phyloP scores from a whole-genome alignment of 352 stramenopile genomes.

The Peronospora belbahrii region DNA sequence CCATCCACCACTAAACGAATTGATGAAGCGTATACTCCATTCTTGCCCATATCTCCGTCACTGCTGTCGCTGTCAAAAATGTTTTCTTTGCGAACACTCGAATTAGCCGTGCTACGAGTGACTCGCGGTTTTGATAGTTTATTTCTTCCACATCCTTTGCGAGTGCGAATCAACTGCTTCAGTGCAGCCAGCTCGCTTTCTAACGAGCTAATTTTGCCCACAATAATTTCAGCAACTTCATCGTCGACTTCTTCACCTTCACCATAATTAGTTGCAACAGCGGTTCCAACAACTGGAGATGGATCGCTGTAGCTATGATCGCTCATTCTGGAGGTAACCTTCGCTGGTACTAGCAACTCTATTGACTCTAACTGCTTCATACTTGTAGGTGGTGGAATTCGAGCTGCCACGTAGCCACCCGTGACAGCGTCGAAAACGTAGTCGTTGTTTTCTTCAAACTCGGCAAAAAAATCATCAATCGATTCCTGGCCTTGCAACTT shows the following conservation, averaged over 20 bases:
- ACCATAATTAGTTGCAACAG: not conserved
- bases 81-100: constrained; percentile 43
- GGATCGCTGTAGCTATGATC: constrained; percentile 2
- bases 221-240: constrained; percentile 61
- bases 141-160: constrained; percentile 22
- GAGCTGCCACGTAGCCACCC: constrained; percentile 46
- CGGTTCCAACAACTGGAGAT: not conserved
- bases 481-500: constrained; percentile 17
- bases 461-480: constrained; percentile 68
- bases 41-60: constrained; percentile 31
- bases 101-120: constrained; percentile 3
- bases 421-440: constrained; percentile 62
- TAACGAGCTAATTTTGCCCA: constrained; percentile 72
- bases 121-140: not conserved
- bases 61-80: constrained; percentile 67
- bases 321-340: not conserved
- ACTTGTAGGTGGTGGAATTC: constrained; percentile 3
- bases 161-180: constrained; percentile 58
- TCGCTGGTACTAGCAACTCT: constrained; percentile 2
- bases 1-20: constrained; percentile 1
- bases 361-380: constrained; percentile 3
- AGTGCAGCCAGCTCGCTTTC: constrained; percentile 56
- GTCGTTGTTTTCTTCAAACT: constrained; percentile 69
- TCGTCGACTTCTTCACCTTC: constrained; percentile 20
- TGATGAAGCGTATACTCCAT: constrained; percentile 6